These are phyloP conservation scores for Cryptomeria japonica DNA, from an alignment of 75 land plant species.

Conservation along the genomic window DNA sequence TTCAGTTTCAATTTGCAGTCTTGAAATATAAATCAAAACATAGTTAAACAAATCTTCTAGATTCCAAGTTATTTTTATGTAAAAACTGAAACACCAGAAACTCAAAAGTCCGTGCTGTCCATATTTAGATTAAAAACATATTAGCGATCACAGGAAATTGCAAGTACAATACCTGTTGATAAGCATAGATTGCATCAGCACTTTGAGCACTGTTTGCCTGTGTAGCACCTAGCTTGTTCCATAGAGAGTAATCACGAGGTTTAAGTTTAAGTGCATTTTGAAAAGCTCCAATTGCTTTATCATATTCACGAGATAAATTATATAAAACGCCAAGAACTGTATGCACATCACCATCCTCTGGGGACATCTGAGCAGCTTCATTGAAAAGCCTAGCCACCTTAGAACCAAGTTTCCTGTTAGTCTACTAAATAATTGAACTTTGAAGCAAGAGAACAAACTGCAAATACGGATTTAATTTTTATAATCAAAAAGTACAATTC, in stretches of 20 bases:
- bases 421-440: not conserved
- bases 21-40: not conserved
- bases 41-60: not conserved
- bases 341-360: conserved; percentile 95
- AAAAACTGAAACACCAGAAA: not conserved
- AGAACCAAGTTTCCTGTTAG: conserved; percentile 8
- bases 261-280: conserved; percentile 81
- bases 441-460: not conserved
- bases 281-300: conserved; percentile 81
- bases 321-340: conserved; percentile 94
- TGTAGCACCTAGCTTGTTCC: conserved; percentile 99
- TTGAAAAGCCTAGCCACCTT: conserved; percentile 82
- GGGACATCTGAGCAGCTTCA: conserved; percentile 87
- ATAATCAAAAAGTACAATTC: not conserved
- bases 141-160: not conserved
- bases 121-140: not conserved
- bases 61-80: conserved; percentile 1
- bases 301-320: conserved; percentile 93
- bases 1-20: not conserved
- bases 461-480: not conserved
- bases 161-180: conserved; percentile 68
- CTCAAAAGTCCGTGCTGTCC: conserved; percentile 2
- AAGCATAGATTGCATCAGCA: conserved; percentile 92
- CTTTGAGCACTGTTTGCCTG: conserved; percentile 98
- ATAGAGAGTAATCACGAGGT: conserved; percentile 93